Evolutionary conservation across 495 filamentous ascomycete genomes (phyloP), one percentile per base, ranked within the genome.

Genomic region (Penicillium nucicola): DNA sequence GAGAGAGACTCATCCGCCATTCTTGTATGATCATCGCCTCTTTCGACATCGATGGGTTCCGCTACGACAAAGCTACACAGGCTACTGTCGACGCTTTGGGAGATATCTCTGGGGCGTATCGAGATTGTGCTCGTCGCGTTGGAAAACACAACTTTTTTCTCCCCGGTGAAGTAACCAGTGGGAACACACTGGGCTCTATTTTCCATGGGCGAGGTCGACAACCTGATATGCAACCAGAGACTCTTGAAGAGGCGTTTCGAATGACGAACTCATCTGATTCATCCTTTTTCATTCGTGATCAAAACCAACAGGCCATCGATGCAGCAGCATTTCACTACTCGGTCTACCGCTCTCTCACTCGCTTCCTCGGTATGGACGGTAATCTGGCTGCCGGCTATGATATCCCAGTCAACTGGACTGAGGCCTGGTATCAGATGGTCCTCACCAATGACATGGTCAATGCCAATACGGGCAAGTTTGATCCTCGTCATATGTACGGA

Each of bases 401-500:
- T 65, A 58, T 79, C 10, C 77, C 81, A 6, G 64, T 78, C 13
- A 75, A 86, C 53, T 88, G 81, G 77, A 75, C 79, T n/a, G 73
- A 81, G 28, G 62, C 76, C 10, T 88, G 84, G 84, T 71, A 83
- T 33, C 51, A 75, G 19, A 82, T 88, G 65, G 44, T 88, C 8
- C 60, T 70, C 36, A 83, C 79, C 13, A 87, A 89, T 55, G 85
- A 89, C 55, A 55, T 88, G 50, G 58, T 78, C 50, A 88, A 87
- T 50, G 72, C 82, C 5, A 83, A 84, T 59, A 86, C 78, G 2
- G 84, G 82, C 39, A 68, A 77, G 47, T 87, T 87, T 48, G 85
- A 89, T 56, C 85, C 85, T 4, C 75, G 86, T 12, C 85, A 89
- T 57, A 79, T 88, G 74, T 88, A 80, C 42, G 86, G 86, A 22